Percentiles rank a stretch among this genome's conserved stretches.
These are phyloP conservation scores for Terfezia claveryi DNA, from an alignment of 495 filamentous ascomycete species.

Conservation along the genomic window DNA sequence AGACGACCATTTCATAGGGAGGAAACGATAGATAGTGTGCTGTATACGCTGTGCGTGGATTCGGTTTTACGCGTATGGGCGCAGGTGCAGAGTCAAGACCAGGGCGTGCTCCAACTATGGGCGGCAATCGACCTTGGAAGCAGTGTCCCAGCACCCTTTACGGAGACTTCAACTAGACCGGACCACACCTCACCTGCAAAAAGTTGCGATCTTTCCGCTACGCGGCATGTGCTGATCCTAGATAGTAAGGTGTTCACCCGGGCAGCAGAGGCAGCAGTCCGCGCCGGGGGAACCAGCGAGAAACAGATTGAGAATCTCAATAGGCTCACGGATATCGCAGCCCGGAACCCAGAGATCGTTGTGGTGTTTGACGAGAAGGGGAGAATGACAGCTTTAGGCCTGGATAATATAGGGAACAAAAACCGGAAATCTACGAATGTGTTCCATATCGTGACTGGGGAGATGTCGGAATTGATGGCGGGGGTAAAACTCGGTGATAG, in stretches of 20 bases:
- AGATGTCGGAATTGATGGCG: constrained; percentile 21
- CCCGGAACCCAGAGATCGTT: constrained; percentile 67
- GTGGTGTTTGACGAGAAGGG: constrained; percentile 66
- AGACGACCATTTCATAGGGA: constrained; percentile 49
- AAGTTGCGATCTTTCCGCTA: background rate
- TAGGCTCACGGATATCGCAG: constrained; percentile 71
- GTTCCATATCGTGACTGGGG: constrained; percentile 74
- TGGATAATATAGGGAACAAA: constrained; percentile 74
- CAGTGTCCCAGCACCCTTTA: constrained; percentile 31
- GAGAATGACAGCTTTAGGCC: constrained; percentile 80
- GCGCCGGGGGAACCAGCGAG: constrained; percentile 30
- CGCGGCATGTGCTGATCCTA: constrained; percentile 58
- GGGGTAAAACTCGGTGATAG: constrained; percentile 4
- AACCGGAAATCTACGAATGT: constrained; percentile 42
- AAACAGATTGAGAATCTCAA: constrained; percentile 48
- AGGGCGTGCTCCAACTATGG: constrained; percentile 57
- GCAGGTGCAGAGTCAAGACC: constrained; percentile 46
- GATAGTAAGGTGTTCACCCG: constrained; percentile 59
- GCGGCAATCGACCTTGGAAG: constrained; percentile 55
- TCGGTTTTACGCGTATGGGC: constrained; percentile 68
- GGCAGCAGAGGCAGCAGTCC: constrained; percentile 55
- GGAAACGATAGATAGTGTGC: constrained; percentile 62
- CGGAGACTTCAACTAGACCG: background rate
- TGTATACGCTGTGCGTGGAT: constrained; percentile 88
- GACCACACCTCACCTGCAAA: background rate